Base-by-base conservation (phyloP, 352 stramenopile species). In the Phytophthora pini region DNA sequence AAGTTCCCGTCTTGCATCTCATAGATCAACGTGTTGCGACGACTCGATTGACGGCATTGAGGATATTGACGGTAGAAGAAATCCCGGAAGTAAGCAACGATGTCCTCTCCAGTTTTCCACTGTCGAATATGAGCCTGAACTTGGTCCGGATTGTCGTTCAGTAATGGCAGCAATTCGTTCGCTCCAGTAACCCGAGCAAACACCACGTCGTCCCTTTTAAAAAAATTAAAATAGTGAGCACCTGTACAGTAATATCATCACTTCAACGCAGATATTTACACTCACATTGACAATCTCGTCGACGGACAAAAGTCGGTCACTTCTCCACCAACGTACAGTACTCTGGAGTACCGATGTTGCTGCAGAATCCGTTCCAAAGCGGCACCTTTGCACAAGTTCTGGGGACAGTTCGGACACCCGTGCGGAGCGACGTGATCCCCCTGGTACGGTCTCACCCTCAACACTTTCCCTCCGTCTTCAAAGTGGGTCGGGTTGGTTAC, bases 351-450 rank as follows among this genome's bases (percentile, higher is more conserved):
- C 43, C 46, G 27, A 38, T 71, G 51, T 9, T 76, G 50, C 12
- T 69, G 51, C 34, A 71, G 64, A 15, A 83, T 61, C 10, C 65
- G 45, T 20, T 87, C 54, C 26, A 90, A 8, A n/a, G 88, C 77
- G 3, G 38, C 32, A 1, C 82, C 83, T 68, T 89, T 92, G 79
- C 83, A 92, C 77, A 90, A 76, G 49, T 87, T 87, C 22, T 49
- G 20, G 22, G 76, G 75, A 49, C 83, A 92, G 17, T 60, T 58
- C 0, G 40, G 15, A 57, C 83, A 92, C 0, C 61, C 73, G 54
- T 89, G 80, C 24, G 75, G 75, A 10, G 60, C 39, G 4, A 68
- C 11, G n/a, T 79, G 56, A 0, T 52, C 12, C 0, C 44, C 45
- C 11, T 85, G 74, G 56, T 80, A 84, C 12, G 79, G 64, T 13